Conservation (phyloP, 208 protist species). For the Plasmodiophora brassicae region DNA sequence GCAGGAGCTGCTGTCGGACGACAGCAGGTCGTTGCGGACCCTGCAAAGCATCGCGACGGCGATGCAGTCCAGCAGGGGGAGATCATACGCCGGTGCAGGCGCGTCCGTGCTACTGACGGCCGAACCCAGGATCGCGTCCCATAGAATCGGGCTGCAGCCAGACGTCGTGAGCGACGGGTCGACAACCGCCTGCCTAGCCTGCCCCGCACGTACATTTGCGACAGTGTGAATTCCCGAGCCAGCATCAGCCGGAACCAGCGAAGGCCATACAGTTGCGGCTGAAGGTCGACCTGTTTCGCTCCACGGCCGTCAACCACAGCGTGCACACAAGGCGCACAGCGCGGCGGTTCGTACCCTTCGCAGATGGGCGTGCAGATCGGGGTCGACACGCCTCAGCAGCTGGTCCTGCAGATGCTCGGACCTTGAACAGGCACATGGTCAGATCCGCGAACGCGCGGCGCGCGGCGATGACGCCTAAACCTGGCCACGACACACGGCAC, state of each 20-base stretch:
- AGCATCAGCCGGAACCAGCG: conserved; percentile 11
- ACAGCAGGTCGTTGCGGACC: background rate
- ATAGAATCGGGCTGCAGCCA: no score
- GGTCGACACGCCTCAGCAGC: background rate
- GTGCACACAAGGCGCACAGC: background rate
- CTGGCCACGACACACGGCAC: background rate
- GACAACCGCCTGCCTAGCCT: background rate
- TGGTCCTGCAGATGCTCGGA: background rate
- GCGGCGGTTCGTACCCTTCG: background rate
- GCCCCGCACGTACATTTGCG: background rate
- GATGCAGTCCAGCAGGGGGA: background rate
- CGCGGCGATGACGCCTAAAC: no score
- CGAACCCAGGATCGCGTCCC: background rate
- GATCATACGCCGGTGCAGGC: background rate
- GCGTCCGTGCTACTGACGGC: background rate
- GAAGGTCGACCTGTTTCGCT: background rate
- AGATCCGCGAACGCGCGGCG: background rate
- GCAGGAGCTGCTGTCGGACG: background rate
- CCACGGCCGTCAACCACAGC: no score
- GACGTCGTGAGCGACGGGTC: background rate
- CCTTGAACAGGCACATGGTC: background rate
- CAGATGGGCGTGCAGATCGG: background rate
- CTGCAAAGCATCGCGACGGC: background rate
- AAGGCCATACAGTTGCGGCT: conserved; percentile 28
- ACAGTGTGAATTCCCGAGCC: background rate